phyloP scores from a whole-genome alignment of 495 filamentous ascomycete species.

The Penicillium malachiteum region DNA sequence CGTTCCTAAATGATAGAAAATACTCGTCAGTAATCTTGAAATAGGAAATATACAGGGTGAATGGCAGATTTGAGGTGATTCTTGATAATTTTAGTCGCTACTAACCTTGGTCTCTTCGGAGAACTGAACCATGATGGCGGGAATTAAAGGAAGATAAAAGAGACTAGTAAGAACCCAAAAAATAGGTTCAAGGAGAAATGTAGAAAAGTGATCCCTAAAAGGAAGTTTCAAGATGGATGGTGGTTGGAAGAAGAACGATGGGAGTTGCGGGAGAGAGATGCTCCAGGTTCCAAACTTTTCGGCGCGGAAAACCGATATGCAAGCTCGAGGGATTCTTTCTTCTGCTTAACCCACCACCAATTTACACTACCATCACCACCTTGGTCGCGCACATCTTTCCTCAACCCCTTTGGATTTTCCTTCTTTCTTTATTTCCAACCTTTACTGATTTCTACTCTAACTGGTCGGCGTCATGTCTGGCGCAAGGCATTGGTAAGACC shows the following conservation, averaged over 20 bases:
- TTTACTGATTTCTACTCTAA: neutral
- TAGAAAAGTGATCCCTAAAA: neutral
- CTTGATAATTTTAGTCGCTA: neutral
- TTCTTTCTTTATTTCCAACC: neutral
- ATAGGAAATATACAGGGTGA: neutral
- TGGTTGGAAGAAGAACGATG: neutral
- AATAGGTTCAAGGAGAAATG: neutral
- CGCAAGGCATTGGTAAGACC: slow-evolving; percentile 74
- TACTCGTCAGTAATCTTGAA: slow-evolving; percentile 2
- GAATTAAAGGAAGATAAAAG: neutral
- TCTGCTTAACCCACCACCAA: neutral
- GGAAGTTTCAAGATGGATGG: neutral
- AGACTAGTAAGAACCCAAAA: neutral
- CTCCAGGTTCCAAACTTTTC: slow-evolving; percentile 41
- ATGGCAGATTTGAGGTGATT: no score
- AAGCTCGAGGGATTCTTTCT: slow-evolving; percentile 9
- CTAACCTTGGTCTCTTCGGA: slow-evolving; percentile 95
- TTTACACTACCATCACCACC: neutral
- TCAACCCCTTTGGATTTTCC: neutral
- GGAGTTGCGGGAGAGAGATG: slow-evolving; percentile 7
- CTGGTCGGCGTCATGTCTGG: slow-evolving; percentile 56
- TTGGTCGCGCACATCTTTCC: neutral
- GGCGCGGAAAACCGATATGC: slow-evolving; percentile 14
- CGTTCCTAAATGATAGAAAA: slow-evolving; percentile 66
- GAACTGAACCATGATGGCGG: slow-evolving; percentile 70